phyloP scores from a whole-genome alignment of 169 alveolate genomes.

The Cryptosporidium ryanae region DNA sequence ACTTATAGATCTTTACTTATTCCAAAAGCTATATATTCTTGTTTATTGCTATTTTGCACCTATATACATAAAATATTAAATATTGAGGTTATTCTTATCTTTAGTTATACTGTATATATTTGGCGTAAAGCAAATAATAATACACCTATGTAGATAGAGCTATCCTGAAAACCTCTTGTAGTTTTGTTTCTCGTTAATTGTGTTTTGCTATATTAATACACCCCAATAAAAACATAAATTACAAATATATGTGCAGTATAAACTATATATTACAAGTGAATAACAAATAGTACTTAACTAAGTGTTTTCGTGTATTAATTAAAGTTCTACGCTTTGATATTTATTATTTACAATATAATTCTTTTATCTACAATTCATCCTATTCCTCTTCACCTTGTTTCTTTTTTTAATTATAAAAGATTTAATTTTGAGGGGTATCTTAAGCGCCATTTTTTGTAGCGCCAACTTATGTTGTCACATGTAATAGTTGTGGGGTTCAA shows the following conservation, averaged over 20 bases:
- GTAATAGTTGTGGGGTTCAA: conserved; percentile 8
- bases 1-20: background rate
- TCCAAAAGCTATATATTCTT: too few species aligned
- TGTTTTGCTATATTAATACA: too few species aligned
- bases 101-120: too few species aligned
- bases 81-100: too few species aligned
- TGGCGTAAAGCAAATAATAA: too few species aligned
- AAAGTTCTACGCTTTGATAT: background rate
- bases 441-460: background rate
- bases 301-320: background rate
- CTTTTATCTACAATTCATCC: conserved; percentile 9
- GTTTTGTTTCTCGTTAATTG: too few species aligned
- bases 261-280: background rate
- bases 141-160: too few species aligned
- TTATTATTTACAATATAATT: conserved; percentile 9
- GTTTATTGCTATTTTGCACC: too few species aligned
- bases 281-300: background rate
- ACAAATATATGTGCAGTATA: too few species aligned
- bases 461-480: conserved; percentile 2
- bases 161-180: too few species aligned
- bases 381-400: conserved; percentile 5
- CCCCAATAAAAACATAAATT: too few species aligned
- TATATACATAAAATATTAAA: too few species aligned
- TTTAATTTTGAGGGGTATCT: conserved; percentile 35
- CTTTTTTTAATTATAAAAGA: conserved; percentile 13